Evolutionary conservation across 1,284 basidiomycete species (phyloP).

Genomic region (Volvariella surrecta): DNA sequence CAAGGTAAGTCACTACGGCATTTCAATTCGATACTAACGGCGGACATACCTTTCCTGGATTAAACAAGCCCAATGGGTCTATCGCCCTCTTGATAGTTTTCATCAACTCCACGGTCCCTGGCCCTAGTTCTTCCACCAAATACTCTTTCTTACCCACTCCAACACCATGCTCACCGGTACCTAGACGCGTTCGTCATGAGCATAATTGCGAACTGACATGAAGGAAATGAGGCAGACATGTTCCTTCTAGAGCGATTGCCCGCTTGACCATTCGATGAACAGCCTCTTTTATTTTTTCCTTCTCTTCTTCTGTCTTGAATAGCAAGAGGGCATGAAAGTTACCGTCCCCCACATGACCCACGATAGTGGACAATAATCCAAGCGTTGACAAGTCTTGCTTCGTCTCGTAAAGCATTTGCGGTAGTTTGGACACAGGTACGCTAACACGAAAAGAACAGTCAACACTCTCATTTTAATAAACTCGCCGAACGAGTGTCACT

Average conservation of each 20-base stretch:
- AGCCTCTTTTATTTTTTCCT: constrained; percentile 36
- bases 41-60: constrained; percentile 76
- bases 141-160: constrained; percentile 79
- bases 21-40: too few species aligned
- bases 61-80: constrained; percentile 74
- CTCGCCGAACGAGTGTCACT: constrained; percentile 23
- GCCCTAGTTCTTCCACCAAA: constrained; percentile 71
- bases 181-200: too few species aligned
- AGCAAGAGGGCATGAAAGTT: constrained; percentile 50
- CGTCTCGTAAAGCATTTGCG: constrained; percentile 68
- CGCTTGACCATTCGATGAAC: constrained; percentile 65
- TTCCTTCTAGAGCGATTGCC: constrained; percentile 71
- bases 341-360: constrained; percentile 85
- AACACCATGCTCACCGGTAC: constrained; percentile 84
- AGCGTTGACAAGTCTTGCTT: constrained; percentile 59
- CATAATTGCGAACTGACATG: too few species aligned
- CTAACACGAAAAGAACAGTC: too few species aligned
- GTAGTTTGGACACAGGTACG: constrained; percentile 76
- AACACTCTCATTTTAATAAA: too few species aligned
- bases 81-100: constrained; percentile 70
- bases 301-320: constrained; percentile 56
- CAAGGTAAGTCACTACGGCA: too few species aligned
- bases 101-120: constrained; percentile 81
- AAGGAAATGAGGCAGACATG: constrained; percentile 39
- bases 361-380: constrained; percentile 56